Conservation (phyloP, 208 protist genomes). For the Herpetomonas samuelpessoai region DNA sequence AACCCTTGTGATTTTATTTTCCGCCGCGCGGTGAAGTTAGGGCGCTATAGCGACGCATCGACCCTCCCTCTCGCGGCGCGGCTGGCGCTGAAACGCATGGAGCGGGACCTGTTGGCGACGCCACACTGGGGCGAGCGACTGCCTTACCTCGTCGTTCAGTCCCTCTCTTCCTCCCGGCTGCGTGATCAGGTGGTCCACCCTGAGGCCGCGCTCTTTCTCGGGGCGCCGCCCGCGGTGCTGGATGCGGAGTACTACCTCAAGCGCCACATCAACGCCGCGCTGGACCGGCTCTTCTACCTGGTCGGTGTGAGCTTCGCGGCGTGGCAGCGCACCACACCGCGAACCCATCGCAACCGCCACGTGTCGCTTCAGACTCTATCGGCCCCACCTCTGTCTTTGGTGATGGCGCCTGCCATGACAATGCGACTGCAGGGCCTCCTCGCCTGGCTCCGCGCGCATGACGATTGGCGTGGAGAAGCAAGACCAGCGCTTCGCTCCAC, state of each 20-base stretch:
- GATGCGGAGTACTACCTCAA: slow-evolving; percentile 81
- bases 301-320: slow-evolving; percentile 58
- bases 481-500: too few species aligned
- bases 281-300: slow-evolving; percentile 80
- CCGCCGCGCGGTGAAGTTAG: slow-evolving; percentile 74
- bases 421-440: not conserved
- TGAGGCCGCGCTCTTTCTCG: slow-evolving; percentile 35
- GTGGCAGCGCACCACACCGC: slow-evolving; percentile 63
- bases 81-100: slow-evolving; percentile 57
- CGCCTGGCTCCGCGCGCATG: not conserved
- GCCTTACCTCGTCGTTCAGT: slow-evolving; percentile 66
- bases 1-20: slow-evolving; percentile 73
- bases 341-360: slow-evolving; percentile 21
- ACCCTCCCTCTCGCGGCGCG: slow-evolving; percentile 59
- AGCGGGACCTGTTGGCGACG: slow-evolving; percentile 45
- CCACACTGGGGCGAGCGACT: slow-evolving; percentile 80
- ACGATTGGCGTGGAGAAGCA: too few species aligned
- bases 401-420: slow-evolving; percentile 4
- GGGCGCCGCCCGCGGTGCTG: slow-evolving; percentile 25
- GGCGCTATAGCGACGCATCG: slow-evolving; percentile 39
- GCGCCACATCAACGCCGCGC: slow-evolving; percentile 63
- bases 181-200: slow-evolving; percentile 60
- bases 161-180: slow-evolving; percentile 32
- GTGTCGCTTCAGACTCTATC: slow-evolving; percentile 12
- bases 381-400: not conserved